A percentile compares a stretch with the other conserved stretches of the same genome.
These are phyloP conservation scores for Tylopilus cervinicoccineus DNA, from an alignment of 768 basidiomycete species.

Conservation along the genomic window DNA sequence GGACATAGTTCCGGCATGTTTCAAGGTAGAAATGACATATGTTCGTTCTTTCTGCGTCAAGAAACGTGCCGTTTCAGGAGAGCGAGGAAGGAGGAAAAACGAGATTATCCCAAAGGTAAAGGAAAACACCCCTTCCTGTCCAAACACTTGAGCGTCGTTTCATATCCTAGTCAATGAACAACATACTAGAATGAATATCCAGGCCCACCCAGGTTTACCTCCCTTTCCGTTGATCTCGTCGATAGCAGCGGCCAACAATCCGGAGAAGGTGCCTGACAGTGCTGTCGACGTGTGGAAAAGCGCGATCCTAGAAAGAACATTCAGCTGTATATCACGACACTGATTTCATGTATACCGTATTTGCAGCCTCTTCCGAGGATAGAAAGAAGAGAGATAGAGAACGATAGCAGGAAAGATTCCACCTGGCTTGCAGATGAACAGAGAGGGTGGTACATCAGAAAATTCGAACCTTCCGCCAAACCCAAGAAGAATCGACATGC, in stretches of 20 bases:
- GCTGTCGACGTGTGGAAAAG: conserved; percentile 41
- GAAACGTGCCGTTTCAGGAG: no score
- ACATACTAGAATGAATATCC: conserved; percentile 55
- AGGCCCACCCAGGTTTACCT: conserved; percentile 56
- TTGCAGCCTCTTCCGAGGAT: conserved; percentile 29
- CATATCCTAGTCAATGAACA: no score
- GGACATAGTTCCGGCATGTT: conserved; percentile 29
- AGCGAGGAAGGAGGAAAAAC: no score
- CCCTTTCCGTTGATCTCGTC: conserved; percentile 47
- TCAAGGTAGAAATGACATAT: conserved; percentile 33
- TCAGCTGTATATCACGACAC: no score
- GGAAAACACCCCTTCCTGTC: conserved; percentile 54
- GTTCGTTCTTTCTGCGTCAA: conserved; percentile 45
- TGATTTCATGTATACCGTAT: conserved; percentile 10
- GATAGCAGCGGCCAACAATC: no score
- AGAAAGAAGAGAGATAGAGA: conserved; percentile 51
- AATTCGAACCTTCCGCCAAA: conserved; percentile 51
- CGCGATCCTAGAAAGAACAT: conserved; percentile 35
- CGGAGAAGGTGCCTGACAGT: conserved; percentile 57
- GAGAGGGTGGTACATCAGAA: background rate
- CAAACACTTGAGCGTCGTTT: background rate
- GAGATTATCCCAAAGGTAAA: conserved; percentile 52
- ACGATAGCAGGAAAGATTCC: conserved; percentile 56
- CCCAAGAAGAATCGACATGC: conserved; percentile 50
- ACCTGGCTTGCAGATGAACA: conserved; percentile 31